phyloP scores from a whole-genome alignment of 495 filamentous ascomycete genomes.

The Tuber magnatum region DNA sequence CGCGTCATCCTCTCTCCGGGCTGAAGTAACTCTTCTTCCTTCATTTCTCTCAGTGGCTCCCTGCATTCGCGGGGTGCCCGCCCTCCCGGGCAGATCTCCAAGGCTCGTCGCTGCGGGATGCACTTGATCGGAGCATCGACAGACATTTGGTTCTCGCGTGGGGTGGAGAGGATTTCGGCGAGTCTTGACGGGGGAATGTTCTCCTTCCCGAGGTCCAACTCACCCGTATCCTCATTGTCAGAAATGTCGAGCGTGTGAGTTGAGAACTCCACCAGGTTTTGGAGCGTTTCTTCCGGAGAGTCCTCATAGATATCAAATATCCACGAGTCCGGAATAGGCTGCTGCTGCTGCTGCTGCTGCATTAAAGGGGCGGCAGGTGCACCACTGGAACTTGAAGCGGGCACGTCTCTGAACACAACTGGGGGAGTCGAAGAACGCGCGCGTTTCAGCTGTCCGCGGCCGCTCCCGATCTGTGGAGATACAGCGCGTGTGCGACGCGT shows the following conservation, averaged over 20 bases:
- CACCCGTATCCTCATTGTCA: constrained; percentile 52
- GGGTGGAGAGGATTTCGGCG: constrained; percentile 39
- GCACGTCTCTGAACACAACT: constrained; percentile 11
- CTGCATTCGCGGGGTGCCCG: constrained; percentile 10
- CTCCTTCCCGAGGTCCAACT: constrained; percentile 71
- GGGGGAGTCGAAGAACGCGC: constrained; percentile 30
- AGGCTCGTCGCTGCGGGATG: constrained; percentile 21
- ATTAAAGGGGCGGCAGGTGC: constrained; percentile 41
- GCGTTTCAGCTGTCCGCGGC: constrained; percentile 14
- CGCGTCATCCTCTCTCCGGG: background rate
- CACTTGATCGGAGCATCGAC: constrained; percentile 22
- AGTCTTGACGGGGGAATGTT: constrained; percentile 66
- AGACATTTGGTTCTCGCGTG: constrained; percentile 29
- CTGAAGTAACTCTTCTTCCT: constrained; percentile 16
- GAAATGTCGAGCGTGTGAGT: constrained; percentile 79
- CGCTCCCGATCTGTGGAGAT: constrained; percentile 22
- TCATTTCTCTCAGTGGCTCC: constrained; percentile 32
- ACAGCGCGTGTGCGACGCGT: constrained; percentile 26
- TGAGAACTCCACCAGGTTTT: constrained; percentile 84
- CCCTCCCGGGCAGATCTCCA: background rate
- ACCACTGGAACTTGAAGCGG: constrained; percentile 21
- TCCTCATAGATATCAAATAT: constrained; percentile 95
- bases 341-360: background rate
- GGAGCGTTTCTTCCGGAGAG: constrained; percentile 75
- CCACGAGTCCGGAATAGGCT: constrained; percentile 56